Conservation (phyloP, 768 basidiomycete genomes). For the Tephrocybe sp. region DNA sequence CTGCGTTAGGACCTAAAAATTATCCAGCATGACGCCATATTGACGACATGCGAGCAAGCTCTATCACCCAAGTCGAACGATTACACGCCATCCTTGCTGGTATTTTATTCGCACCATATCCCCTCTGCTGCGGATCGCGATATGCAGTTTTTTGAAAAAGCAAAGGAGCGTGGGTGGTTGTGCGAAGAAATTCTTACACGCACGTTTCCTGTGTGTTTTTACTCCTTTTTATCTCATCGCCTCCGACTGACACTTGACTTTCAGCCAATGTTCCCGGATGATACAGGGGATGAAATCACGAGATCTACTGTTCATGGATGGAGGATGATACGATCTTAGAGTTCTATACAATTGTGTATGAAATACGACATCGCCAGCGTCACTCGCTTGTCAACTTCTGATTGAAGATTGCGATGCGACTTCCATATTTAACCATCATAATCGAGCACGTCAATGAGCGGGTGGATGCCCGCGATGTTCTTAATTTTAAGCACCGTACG, state of each 20-base stretch:
- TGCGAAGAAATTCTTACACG: constrained; percentile 68
- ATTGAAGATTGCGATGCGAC: no score
- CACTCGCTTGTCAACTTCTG: no score
- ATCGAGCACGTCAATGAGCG: no score
- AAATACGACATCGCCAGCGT: no score
- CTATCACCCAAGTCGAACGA: constrained; percentile 18
- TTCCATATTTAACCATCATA: no score
- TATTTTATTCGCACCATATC: constrained; percentile 88
- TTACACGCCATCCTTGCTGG: constrained; percentile 45
- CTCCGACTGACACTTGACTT: not conserved
- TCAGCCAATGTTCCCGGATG: constrained; percentile 89
- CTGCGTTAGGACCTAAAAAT: not conserved
- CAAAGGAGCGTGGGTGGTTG: constrained; percentile 60
- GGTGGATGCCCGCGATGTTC: not conserved
- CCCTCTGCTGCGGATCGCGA: constrained; percentile 83
- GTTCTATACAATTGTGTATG: no score
- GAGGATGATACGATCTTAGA: constrained; percentile 42
- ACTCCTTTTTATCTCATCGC: not conserved
- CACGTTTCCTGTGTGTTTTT: constrained; percentile 54
- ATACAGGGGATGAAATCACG: constrained; percentile 73
- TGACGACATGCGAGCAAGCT: constrained; percentile 64
- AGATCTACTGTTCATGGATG: constrained; percentile 87
- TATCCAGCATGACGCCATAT: constrained; percentile 73
- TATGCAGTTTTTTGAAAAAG: constrained; percentile 75
- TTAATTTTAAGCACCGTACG: not conserved